Evolutionary conservation across 257 asterid genomes (phyloP).

Genomic region (Solanum dulcamara): DNA sequence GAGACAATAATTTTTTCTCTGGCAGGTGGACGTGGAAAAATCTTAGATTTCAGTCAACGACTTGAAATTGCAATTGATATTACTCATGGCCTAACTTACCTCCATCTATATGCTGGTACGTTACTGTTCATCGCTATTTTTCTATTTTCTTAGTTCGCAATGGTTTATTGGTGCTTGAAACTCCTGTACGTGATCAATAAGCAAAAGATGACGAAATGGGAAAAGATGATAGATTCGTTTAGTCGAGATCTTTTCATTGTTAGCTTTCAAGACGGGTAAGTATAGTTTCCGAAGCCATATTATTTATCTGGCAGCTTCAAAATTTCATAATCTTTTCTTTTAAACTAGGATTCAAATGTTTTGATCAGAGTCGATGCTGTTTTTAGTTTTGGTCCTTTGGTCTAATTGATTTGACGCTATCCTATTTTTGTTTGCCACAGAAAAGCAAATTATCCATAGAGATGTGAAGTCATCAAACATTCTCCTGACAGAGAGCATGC

Average conservation of each 20-base stretch:
- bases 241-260: neutral
- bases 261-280: neutral
- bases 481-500: constrained; percentile 81
- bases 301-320: neutral
- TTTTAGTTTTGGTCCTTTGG: neutral
- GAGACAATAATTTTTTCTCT: constrained; percentile 12
- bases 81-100: constrained; percentile 89
- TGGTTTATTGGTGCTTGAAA: neutral
- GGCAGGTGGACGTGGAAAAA: constrained; percentile 60
- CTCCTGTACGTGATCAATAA: neutral
- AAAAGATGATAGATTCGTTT: neutral
- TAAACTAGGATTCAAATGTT: neutral
- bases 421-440: constrained; percentile 25
- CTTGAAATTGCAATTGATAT: constrained; percentile 89
- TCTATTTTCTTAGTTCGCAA: constrained; percentile 4
- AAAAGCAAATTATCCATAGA: constrained; percentile 97
- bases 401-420: neutral
- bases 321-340: neutral
- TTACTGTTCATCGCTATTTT: neutral
- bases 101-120: constrained; percentile 88
- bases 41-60: constrained; percentile 83
- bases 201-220: neutral
- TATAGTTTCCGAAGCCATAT: neutral
- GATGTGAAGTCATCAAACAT: constrained; percentile 96
- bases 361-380: neutral